phyloP scores from a whole-genome alignment of 2,329 filamentous ascomycete genomes.

The Pyrenophora teres region DNA sequence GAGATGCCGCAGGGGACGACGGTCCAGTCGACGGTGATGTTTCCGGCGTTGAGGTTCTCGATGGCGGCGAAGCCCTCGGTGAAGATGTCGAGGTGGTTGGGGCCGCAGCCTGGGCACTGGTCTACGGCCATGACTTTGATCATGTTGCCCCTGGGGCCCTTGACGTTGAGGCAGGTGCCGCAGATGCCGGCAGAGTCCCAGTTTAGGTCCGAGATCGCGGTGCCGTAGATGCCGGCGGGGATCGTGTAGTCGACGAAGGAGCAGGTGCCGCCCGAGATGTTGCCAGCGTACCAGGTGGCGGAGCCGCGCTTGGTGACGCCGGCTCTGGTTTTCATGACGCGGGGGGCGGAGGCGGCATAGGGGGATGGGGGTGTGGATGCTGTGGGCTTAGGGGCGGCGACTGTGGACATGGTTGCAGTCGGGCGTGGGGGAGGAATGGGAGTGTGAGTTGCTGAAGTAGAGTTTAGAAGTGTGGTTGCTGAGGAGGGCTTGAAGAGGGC shows the following conservation, averaged over 20 bases:
- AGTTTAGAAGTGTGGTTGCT: background rate
- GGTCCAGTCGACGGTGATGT: slow-evolving; percentile 58
- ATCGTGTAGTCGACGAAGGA: slow-evolving; percentile 67
- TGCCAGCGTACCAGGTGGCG: slow-evolving; percentile 47
- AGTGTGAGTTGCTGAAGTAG: background rate
- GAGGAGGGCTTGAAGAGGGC: slow-evolving; percentile 1
- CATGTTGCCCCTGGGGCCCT: slow-evolving; percentile 59
- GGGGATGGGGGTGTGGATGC: background rate
- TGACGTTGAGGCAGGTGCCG: slow-evolving; percentile 66
- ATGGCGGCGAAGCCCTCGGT: slow-evolving; percentile 56
- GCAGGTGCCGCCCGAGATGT: slow-evolving; percentile 63
- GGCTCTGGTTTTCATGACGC: background rate
- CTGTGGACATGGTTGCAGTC: background rate
- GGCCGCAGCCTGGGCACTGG: slow-evolving; percentile 60
- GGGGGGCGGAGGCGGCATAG: background rate
- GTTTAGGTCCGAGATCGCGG: slow-evolving; percentile 62
- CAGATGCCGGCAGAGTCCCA: slow-evolving; percentile 64
- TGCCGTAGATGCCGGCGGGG: slow-evolving; percentile 63
- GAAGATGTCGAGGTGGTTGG: slow-evolving; percentile 63
- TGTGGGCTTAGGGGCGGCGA: slow-evolving; percentile 1
- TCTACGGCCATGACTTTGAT: slow-evolving; percentile 70
- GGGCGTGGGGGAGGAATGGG: slow-evolving; percentile 1
- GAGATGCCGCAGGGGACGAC: slow-evolving; percentile 59
- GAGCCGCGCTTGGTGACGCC: slow-evolving; percentile 28
- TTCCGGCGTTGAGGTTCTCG: slow-evolving; percentile 51